Conservation (phyloP, 495 filamentous ascomycete genomes). For the Tuber borchii region DNA sequence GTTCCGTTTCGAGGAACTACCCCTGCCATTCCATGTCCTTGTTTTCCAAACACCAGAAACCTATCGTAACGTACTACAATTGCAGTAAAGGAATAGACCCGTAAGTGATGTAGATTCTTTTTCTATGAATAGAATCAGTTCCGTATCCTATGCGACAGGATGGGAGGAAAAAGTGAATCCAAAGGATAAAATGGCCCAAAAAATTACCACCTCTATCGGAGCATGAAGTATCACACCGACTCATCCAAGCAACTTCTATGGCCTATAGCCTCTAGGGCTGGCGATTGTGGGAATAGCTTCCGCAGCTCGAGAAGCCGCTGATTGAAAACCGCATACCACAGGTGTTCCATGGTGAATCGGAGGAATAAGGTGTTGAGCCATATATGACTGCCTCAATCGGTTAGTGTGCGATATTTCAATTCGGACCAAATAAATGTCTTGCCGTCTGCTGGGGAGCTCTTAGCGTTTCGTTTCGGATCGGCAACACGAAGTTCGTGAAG, state of each 20-base stretch:
- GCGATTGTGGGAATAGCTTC: neutral
- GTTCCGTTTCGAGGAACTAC: neutral
- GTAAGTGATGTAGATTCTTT: neutral
- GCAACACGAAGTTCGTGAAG: constrained; percentile 28
- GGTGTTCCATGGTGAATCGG: neutral
- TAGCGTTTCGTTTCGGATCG: constrained; percentile 34
- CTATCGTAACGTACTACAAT: neutral
- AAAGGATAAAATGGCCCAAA: neutral
- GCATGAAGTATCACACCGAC: neutral
- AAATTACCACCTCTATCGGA: neutral
- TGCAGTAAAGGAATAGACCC: neutral
- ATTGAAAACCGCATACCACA: neutral
- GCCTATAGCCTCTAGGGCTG: neutral
- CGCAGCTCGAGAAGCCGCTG: neutral
- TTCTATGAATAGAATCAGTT: neutral
- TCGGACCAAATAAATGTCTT: constrained; percentile 27
- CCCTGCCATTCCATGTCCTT: neutral
- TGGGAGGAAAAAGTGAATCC: neutral
- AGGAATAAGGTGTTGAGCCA: constrained; percentile 17
- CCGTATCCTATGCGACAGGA: neutral
- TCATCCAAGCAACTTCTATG: neutral
- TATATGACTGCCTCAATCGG: constrained; percentile 12
- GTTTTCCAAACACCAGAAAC: neutral
- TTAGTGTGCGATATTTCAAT: constrained; percentile 27
- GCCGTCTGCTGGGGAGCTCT: constrained; percentile 18